Percentiles rank a stretch among this genome's conserved stretches.
phyloP scores from a whole-genome alignment of 176 grass and related monocot genomes.

The Saccharum spontaneum region DNA sequence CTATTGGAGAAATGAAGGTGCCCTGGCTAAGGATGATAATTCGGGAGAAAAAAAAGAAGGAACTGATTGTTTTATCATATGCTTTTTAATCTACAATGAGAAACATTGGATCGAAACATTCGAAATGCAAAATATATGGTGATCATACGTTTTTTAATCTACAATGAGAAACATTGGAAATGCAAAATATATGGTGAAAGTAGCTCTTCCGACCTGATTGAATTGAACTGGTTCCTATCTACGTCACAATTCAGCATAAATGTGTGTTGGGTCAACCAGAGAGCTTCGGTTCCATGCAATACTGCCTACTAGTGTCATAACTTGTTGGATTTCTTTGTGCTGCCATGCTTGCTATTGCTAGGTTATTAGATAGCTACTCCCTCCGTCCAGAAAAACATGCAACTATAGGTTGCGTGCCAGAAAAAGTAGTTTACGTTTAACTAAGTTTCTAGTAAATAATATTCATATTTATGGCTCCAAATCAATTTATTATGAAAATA shows the following conservation, averaged over 20 bases:
- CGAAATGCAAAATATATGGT: not conserved
- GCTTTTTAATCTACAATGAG: not conserved
- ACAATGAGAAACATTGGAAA: not conserved
- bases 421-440: not conserved
- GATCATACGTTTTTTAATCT: not conserved
- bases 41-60: not conserved
- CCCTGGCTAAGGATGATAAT: not conserved
- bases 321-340: slow-evolving; percentile 9
- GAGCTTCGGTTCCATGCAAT: not conserved
- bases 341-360: slow-evolving; percentile 25
- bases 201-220: not conserved
- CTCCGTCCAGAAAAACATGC: too few species aligned
- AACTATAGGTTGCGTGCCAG: too few species aligned
- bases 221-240: not conserved
- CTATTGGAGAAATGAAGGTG: slow-evolving; percentile 4
- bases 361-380: not conserved
- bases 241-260: not conserved
- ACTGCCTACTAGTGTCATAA: slow-evolving; percentile 19
- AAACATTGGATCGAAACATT: not conserved
- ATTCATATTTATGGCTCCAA: too few species aligned
- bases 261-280: not conserved
- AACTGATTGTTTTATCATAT: not conserved
- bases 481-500: too few species aligned
- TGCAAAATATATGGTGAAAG: not conserved
- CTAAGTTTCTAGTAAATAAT: too few species aligned